Evolutionary conservation across 2,329 filamentous ascomycete genomes (phyloP).

Genomic region (Dactylonectria estremocensis): DNA sequence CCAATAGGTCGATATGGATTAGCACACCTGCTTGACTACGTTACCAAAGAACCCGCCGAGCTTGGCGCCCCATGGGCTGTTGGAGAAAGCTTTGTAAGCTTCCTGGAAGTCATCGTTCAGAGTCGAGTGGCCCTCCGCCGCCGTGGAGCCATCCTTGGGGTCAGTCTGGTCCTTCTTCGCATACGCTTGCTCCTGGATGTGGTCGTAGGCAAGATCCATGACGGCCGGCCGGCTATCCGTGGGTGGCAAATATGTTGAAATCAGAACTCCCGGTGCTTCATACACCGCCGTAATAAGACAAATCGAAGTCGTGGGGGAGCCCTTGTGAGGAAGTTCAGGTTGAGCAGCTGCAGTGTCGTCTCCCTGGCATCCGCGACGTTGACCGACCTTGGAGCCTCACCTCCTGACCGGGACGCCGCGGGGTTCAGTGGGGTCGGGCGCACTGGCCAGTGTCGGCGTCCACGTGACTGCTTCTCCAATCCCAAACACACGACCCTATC

Average conservation of each 20-base stretch:
- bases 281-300: constrained; percentile 2
- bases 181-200: constrained; percentile 89
- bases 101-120: constrained; percentile 94
- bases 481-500: background rate
- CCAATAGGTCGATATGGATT: constrained; percentile 15
- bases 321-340: constrained; percentile 27
- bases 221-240: constrained; percentile 23
- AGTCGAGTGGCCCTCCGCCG: constrained; percentile 63
- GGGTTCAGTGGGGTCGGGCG: constrained; percentile 37
- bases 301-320: constrained; percentile 4
- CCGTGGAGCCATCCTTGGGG: constrained; percentile 58
- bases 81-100: constrained; percentile 93
- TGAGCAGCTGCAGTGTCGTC: constrained; percentile 35
- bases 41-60: constrained; percentile 91
- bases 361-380: constrained; percentile 32
- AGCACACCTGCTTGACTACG: constrained; percentile 89
- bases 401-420: constrained; percentile 44
- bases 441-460: constrained; percentile 34
- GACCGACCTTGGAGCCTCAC: constrained; percentile 32
- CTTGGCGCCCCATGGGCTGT: constrained; percentile 90
- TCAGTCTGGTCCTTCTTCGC: constrained; percentile 69
- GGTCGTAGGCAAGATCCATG: constrained; percentile 98
- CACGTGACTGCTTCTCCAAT: constrained; percentile 38
- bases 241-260: background rate
- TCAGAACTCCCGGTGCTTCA: background rate